Base-by-base conservation (phyloP, 2,329 filamentous ascomycete species). In the Arachnomyces sp. region DNA sequence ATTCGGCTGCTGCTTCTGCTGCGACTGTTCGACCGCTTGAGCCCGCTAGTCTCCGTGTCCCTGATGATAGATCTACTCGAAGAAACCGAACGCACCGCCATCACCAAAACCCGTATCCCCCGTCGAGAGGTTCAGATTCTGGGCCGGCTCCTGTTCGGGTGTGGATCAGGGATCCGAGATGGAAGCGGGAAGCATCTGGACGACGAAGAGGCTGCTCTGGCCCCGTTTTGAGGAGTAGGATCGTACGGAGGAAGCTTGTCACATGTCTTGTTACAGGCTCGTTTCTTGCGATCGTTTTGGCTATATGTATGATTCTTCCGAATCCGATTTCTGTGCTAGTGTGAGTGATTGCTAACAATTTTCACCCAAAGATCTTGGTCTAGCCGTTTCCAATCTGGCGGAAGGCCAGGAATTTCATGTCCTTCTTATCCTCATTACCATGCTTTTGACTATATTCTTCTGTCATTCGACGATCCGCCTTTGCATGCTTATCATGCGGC, bases 401-500 rank as follows among this genome's bases (percentile, higher is more conserved):
- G 68, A 75, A 37, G 76, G 75, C 31, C 77, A 77, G 57, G 83
- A 87, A 60, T 82, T 93, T 54, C 84, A 87, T 52, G 77, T 93
- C 44, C 70, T 93, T 39, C 73, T 94, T 44, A 81, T 94, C 42
- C 72, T 95, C 39, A 72, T 89, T 48, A 81, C 93, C 42, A 65
- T 93, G 38, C 68, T 82, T 38, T 74, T 82, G 28, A 80, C 82
- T 2, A 77, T 90, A 49, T 79, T 93, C 63, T 92, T 94, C 70
- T 83, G 79, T 54, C 86, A 93, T 62, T 78, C 80, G 31, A 66
- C 92, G 12, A 75, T 92, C 42, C 79, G 84, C 13, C 71, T 93
- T 3, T 81, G 77, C 60, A 74, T 93, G 63, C 61, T 84, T 35
- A 62, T 82, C 11, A 63, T 80, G 40, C 73, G 71, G 28, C 70